These are phyloP conservation scores for Phytophthora pisi DNA, from an alignment of 352 stramenopile genomes.

Conservation along the genomic window DNA sequence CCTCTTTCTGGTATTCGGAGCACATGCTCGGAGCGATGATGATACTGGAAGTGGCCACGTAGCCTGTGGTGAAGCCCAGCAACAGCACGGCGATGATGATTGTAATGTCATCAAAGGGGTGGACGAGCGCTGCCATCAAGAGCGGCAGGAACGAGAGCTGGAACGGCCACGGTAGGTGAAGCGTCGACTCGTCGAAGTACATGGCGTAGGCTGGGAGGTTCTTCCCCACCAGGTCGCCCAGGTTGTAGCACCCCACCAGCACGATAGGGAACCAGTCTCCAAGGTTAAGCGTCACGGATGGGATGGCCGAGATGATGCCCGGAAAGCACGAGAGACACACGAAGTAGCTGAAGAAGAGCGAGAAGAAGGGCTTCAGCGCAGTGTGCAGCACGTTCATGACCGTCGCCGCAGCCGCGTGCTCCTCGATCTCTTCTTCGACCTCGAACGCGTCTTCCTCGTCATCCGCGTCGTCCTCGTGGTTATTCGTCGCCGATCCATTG, in stretches of 20 bases:
- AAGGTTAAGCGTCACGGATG: constrained; percentile 59
- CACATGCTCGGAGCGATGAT: constrained; percentile 79
- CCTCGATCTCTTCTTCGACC: constrained; percentile 37
- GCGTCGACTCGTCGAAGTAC: constrained; percentile 69
- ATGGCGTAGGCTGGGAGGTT: constrained; percentile 73
- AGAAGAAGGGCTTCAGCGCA: constrained; percentile 78
- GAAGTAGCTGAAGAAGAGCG: constrained; percentile 79
- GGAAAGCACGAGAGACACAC: constrained; percentile 83
- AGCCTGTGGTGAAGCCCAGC: constrained; percentile 72
- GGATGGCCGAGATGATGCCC: constrained; percentile 75
- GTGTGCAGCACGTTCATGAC: constrained; percentile 64
- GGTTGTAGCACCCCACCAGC: constrained; percentile 75
- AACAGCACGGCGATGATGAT: constrained; percentile 59
- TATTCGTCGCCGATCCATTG: constrained; percentile 23
- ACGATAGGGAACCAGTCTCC: constrained; percentile 82
- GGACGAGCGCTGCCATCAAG: constrained; percentile 62
- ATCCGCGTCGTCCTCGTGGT: constrained; percentile 34
- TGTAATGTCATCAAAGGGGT: constrained; percentile 60
- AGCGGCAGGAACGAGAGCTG: constrained; percentile 75
- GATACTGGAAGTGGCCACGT: constrained; percentile 80
- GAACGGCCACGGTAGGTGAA: constrained; percentile 71
- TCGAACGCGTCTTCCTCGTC: constrained; percentile 49
- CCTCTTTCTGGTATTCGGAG: constrained; percentile 79
- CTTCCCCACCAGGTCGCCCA: constrained; percentile 82
- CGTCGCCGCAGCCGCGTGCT: constrained; percentile 50